Evolutionary conservation across 495 filamentous ascomycete genomes (phyloP).

Genomic region (Niebla homalea): DNA sequence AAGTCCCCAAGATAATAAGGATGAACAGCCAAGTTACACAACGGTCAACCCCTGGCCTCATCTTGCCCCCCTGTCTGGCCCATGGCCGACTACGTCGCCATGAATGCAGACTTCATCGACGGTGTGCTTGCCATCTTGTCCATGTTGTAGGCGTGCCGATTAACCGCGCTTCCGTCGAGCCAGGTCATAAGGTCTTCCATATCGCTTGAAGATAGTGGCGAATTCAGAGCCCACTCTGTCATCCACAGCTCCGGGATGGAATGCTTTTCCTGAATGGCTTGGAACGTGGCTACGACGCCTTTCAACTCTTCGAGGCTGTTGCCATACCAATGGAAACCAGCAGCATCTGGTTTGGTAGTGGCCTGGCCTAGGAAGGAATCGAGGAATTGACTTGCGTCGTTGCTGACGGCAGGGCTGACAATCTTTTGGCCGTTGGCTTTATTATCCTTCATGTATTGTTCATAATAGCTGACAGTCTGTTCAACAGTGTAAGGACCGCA

Average conservation of each 20-base stretch:
- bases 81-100: not conserved
- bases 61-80: not conserved
- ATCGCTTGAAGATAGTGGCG: conserved; percentile 30
- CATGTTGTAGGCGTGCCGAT: conserved; percentile 73
- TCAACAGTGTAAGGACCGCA: not conserved
- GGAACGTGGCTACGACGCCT: conserved; percentile 39
- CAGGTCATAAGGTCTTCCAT: conserved; percentile 42
- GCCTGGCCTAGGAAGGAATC: conserved; percentile 4
- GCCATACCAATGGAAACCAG: conserved; percentile 15
- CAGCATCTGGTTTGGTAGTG: conserved; percentile 6
- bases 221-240: conserved; percentile 54
- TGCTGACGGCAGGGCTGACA: conserved; percentile 2
- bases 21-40: not conserved
- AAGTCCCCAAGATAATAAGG: no score
- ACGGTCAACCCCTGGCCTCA: not conserved
- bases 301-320: conserved; percentile 39
- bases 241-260: conserved; percentile 54
- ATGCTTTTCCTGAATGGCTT: conserved; percentile 30
- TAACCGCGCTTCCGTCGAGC: conserved; percentile 51
- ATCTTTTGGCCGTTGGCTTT: conserved; percentile 5
- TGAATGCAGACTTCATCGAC: not conserved
- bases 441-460: conserved; percentile 1
- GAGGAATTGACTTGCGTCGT: not conserved
- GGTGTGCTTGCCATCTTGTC: conserved; percentile 16
- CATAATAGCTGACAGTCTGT: not conserved